These are phyloP conservation scores for Bisporella sp. DNA, from an alignment of 2,329 filamentous ascomycete species.

Conservation along the genomic window DNA sequence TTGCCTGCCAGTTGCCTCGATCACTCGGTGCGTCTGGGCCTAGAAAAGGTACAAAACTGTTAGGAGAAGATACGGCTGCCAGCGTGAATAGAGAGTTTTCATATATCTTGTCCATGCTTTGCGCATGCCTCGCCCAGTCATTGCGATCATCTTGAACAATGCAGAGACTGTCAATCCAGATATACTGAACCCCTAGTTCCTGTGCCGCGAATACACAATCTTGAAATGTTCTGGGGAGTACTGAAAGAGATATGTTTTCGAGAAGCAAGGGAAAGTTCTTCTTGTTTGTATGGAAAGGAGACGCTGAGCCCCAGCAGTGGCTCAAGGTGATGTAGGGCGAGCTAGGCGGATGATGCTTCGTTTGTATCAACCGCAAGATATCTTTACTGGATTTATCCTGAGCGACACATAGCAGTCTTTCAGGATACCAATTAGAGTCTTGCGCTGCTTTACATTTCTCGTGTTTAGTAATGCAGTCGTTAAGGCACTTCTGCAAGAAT, in stretches of 20 bases:
- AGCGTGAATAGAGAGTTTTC: background rate
- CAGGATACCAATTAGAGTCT: background rate
- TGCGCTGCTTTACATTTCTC: background rate
- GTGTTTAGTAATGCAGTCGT: background rate
- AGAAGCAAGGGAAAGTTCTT: background rate
- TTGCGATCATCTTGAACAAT: background rate
- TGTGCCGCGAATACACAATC: background rate
- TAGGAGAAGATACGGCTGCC: background rate
- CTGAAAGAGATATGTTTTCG: background rate
- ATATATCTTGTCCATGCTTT: background rate
- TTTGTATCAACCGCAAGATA: background rate
- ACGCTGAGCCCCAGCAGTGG: background rate
- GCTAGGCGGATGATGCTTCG: background rate
- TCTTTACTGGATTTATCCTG: background rate
- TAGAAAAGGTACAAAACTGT: background rate
- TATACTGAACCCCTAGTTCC: background rate
- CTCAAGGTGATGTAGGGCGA: background rate
- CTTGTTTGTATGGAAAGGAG: background rate
- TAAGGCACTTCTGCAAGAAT: background rate
- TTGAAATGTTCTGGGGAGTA: background rate
- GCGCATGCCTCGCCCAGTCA: background rate
- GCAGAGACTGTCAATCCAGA: background rate
- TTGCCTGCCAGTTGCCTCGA: background rate
- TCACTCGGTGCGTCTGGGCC: background rate
- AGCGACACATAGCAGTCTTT: background rate